Conservation (phyloP, 345 rosid genomes). For the Cardamine chenopodiifolia region DNA sequence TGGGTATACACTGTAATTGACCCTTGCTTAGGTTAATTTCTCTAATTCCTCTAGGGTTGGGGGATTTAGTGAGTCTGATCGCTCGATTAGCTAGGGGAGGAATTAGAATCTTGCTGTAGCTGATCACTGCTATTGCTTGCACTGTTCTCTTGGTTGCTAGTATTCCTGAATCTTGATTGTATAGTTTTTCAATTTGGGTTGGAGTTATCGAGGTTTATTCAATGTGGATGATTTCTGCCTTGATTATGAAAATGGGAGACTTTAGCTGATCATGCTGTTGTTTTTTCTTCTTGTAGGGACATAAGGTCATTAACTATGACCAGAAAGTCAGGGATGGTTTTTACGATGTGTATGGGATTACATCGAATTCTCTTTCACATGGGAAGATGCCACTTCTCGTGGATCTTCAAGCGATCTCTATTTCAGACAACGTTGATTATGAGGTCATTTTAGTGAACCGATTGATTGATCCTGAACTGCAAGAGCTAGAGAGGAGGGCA, state of each 20-base stretch:
- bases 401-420: conserved; percentile 78
- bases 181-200: not conserved
- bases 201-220: not conserved
- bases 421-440: conserved; percentile 64
- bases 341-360: conserved; percentile 73
- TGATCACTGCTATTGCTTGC: conserved; percentile 5
- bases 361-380: conserved; percentile 59
- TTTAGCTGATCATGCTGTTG: conserved; percentile 23
- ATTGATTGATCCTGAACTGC: conserved; percentile 67
- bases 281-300: conserved; percentile 53
- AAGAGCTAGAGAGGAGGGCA: conserved; percentile 70
- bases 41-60: not conserved
- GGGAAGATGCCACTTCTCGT: conserved; percentile 83
- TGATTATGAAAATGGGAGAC: conserved; percentile 20
- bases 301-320: conserved; percentile 79
- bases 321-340: conserved; percentile 90
- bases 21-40: not conserved
- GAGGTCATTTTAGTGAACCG: conserved; percentile 85
- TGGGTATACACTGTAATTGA: conserved; percentile 58
- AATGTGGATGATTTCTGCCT: conserved; percentile 9
- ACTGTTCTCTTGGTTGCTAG: conserved; percentile 8
- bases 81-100: conserved; percentile 9
- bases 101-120: conserved; percentile 29
- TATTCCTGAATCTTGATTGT: not conserved
- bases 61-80: conserved; percentile 20